Conservation (phyloP, 1,139 yeast species). For the Zygoascus hellenicus region DNA sequence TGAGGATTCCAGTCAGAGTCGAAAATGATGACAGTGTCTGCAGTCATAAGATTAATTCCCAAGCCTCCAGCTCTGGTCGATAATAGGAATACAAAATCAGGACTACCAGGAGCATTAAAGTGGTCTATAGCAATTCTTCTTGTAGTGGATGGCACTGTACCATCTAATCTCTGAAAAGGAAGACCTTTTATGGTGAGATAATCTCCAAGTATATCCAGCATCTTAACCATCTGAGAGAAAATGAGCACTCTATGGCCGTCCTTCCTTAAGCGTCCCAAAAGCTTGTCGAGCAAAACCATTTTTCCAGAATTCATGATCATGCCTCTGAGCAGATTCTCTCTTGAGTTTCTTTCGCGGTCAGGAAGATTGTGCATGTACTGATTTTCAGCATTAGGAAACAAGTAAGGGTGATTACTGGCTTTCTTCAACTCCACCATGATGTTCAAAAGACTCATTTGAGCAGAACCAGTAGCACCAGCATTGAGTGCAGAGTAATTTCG, state of each 20-base stretch:
- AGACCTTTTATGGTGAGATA: constrained; percentile 86
- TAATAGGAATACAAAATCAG: constrained; percentile 83
- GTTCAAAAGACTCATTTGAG: constrained; percentile 78
- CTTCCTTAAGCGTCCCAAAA: constrained; percentile 71
- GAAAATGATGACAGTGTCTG: constrained; percentile 94
- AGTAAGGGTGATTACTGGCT: constrained; percentile 94
- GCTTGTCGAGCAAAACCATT: constrained; percentile 90
- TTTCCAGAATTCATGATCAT: constrained; percentile 97
- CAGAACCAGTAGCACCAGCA: constrained; percentile 70
- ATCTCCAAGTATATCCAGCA: constrained; percentile 92
- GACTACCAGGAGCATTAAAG: constrained; percentile 88
- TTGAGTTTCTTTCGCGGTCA: constrained; percentile 21
- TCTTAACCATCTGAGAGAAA: constrained; percentile 95
- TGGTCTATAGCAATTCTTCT: constrained; percentile 94
- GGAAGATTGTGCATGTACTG: constrained; percentile 60
- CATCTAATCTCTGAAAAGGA: constrained; percentile 88
- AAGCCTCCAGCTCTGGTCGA: constrained; percentile 98
- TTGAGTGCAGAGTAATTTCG: constrained; percentile 87
- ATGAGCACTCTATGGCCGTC: constrained; percentile 96
- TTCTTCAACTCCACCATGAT: constrained; percentile 94
- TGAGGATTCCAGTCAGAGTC: constrained; percentile 99
- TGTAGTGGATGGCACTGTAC: constrained; percentile 92
- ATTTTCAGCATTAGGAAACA: constrained; percentile 90
- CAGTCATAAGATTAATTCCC: constrained; percentile 97
- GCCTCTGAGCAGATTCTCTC: constrained; percentile 82